phyloP scores from a whole-genome alignment of 1,139 yeast species.

The Kodamaea ohmeri region DNA sequence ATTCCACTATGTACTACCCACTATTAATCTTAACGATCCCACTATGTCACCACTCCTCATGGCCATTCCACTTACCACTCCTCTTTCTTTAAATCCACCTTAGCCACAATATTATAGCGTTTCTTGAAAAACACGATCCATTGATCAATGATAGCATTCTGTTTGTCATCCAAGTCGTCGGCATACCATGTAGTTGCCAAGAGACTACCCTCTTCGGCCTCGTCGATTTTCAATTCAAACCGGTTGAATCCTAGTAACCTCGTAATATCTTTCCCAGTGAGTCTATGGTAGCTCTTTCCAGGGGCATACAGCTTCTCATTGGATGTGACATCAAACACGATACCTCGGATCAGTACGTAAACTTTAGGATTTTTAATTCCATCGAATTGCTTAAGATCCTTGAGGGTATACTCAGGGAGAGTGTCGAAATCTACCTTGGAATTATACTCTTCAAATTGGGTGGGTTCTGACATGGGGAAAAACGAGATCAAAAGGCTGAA shows the following conservation, averaged over 20 bases:
- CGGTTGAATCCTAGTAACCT: slow-evolving; percentile 56
- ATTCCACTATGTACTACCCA: too few relatives aligned
- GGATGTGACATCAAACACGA: slow-evolving; percentile 70
- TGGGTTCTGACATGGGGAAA: slow-evolving; percentile 8
- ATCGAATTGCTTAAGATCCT: slow-evolving; percentile 33
- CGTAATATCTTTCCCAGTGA: slow-evolving; percentile 77
- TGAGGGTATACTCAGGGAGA: slow-evolving; percentile 36
- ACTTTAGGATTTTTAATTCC: slow-evolving; percentile 38
- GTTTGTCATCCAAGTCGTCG: slow-evolving; percentile 48
- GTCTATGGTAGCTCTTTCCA: slow-evolving; percentile 66
- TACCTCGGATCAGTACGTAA: slow-evolving; percentile 73
- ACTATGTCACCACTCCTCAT: not conserved
- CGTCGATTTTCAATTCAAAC: slow-evolving; percentile 27
- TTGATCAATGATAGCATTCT: slow-evolving; percentile 49
- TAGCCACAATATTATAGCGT: slow-evolving; percentile 43
- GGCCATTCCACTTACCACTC: slow-evolving; percentile 1
- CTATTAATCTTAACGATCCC: not conserved
- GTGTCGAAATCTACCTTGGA: slow-evolving; percentile 23
- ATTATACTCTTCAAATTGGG: slow-evolving; percentile 14
- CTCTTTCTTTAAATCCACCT: slow-evolving; percentile 14
- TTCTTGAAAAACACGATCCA: slow-evolving; percentile 58
- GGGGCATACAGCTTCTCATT: slow-evolving; percentile 71
- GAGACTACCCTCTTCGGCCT: slow-evolving; percentile 28
- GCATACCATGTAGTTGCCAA: slow-evolving; percentile 41
- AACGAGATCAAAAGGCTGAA: too few relatives aligned